Base-by-base conservation (phyloP, 1,139 yeast species). In the Kurtzmaniella quercitrusa region DNA sequence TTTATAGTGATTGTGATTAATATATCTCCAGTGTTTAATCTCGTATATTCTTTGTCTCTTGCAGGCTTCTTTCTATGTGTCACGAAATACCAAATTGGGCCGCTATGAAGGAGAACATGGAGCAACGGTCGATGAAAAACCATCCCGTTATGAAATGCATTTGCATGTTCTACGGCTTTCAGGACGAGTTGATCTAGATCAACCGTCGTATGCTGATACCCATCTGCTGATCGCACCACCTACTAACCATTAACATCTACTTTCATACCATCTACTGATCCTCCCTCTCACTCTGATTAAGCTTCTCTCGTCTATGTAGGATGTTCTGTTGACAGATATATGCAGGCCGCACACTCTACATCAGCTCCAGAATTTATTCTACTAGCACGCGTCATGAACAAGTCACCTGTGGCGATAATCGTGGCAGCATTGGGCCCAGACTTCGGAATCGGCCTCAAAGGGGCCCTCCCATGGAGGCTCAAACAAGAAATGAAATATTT, bases 391-490 rank as follows among this genome's bases (percentile, higher is more conserved):
- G 38, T 36, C 5, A 36, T 36, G 38, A 36, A 18, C 10, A 36
- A 14, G 18, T 44, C 48, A 21, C 76, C 77, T 15, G 67, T 85
- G 2, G 75, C 84, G 1, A 64, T 83, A 29, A 79, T 93, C 5
- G 95, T 93, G 29, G 98, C 98, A 0, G 95, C 96, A 0, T 67
- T 93, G 40, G 60, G 79, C 49, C 96, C 97, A 1, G 74, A 73
- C 1, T 70, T 81, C 51, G 98, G 98, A 0, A 93, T 93, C 42
- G 99, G 99, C 0, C 69, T 67, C 57, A 75, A 82, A 42, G 96
- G 96, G 1, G 66, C 73, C 44, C 69, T 93, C 50, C 98, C 99
- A 7, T 93, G 99, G 99, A 73, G 84, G 42, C 71, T 93, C 27
- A 73, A 81, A 44, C 75, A 83, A 45, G 99, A 93, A 61, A 88